Conservation (phyloP, 2,329 filamentous ascomycete genomes). For the Phoma herbarum region DNA sequence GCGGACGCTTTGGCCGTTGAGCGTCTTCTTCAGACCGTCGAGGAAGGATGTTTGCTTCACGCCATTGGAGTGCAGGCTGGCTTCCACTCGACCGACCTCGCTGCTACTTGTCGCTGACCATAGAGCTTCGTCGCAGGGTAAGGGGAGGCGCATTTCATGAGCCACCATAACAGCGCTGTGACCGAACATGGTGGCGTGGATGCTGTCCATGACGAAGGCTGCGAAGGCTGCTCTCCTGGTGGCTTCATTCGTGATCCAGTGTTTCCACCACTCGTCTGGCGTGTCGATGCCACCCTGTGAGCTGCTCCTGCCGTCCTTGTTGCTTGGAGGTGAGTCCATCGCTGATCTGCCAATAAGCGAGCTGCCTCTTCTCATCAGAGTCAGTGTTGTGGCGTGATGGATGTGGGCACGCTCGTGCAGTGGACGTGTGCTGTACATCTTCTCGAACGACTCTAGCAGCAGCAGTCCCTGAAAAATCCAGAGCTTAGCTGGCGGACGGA, state of each 20-base stretch:
- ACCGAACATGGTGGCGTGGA: conserved; percentile 97
- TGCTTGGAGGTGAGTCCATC: conserved; percentile 82
- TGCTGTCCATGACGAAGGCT: conserved; percentile 93
- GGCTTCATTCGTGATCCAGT: conserved; percentile 94
- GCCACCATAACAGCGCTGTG: conserved; percentile 97
- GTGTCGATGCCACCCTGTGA: conserved; percentile 66
- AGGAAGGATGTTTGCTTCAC: conserved; percentile 87
- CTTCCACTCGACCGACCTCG: conserved; percentile 85
- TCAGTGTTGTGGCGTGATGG: conserved; percentile 94
- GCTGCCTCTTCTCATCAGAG: conserved; percentile 91
- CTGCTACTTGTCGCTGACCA: conserved; percentile 90
- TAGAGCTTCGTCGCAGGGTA: conserved; percentile 91
- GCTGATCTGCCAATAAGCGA: conserved; percentile 88
- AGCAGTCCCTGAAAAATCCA: conserved; percentile 96
- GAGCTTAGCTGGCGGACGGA: conserved; percentile 88
- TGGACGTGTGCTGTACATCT: conserved; percentile 93
- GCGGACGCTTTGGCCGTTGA: conserved; percentile 83
- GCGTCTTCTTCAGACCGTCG: conserved; percentile 86
- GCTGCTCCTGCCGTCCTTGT: conserved; percentile 67
- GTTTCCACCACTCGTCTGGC: conserved; percentile 90
- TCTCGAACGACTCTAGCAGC: conserved; percentile 92
- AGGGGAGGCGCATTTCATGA: conserved; percentile 88
- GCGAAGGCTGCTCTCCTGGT: conserved; percentile 90
- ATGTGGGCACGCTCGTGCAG: conserved; percentile 96
- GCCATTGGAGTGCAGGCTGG: conserved; percentile 79